phyloP scores from a whole-genome alignment of 2,329 filamentous ascomycete species.

The Verticillium tricorpus region DNA sequence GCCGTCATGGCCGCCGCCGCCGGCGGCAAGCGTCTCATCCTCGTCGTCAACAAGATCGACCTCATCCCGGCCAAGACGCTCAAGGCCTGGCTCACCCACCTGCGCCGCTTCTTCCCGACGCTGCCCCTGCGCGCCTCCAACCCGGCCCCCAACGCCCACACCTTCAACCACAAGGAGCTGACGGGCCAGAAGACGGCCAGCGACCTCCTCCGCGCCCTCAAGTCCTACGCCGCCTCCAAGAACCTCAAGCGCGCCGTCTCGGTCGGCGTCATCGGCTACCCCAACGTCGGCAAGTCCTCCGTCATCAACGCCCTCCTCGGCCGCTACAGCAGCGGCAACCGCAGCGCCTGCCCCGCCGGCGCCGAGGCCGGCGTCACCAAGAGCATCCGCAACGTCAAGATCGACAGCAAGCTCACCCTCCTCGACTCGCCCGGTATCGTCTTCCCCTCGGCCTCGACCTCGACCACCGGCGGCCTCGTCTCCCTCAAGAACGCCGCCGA shows the following conservation, averaged over 20 bases:
- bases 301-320: conserved; percentile 91
- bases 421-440: conserved; percentile 94
- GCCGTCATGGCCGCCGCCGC: conserved; percentile 84
- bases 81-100: conserved; percentile 77
- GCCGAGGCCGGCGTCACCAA: conserved; percentile 93
- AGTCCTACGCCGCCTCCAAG: conserved; percentile 78
- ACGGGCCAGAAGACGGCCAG: conserved; percentile 82
- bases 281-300: conserved; percentile 93
- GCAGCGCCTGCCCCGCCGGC: conserved; percentile 75
- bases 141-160: conserved; percentile 78
- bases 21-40: conserved; percentile 81
- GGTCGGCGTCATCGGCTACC: conserved; percentile 91
- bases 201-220: conserved; percentile 82
- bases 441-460: conserved; percentile 65
- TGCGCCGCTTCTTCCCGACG: conserved; percentile 87
- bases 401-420: conserved; percentile 89
- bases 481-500: conserved; percentile 59
- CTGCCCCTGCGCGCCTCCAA: conserved; percentile 82
- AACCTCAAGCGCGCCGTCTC: conserved; percentile 86
- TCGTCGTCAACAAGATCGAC: conserved; percentile 95
- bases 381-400: conserved; percentile 81
- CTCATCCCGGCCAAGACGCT: conserved; percentile 78
- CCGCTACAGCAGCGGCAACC: conserved; percentile 58
- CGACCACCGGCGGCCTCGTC: conserved; percentile 35
- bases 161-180: conserved; percentile 86